phyloP scores from a whole-genome alignment of 352 stramenopile species.

The Globisporangium nagaii region DNA sequence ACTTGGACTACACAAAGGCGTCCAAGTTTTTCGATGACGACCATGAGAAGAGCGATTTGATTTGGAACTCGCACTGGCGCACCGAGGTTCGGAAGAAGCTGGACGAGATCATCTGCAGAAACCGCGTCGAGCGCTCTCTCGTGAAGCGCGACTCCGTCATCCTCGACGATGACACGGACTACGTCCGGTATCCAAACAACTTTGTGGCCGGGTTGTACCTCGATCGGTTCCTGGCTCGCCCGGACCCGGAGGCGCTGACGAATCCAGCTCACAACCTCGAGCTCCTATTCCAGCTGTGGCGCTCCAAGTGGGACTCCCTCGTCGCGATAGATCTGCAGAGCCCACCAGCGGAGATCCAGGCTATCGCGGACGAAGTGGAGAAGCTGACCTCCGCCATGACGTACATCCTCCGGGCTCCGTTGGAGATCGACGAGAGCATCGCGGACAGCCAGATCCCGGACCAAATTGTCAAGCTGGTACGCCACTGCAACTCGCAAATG shows the following conservation, averaged over 20 bases:
- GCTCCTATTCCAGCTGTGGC: conserved; percentile 69
- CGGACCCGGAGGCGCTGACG: conserved; percentile 66
- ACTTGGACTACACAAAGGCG: conserved; percentile 67
- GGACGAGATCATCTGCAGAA: conserved; percentile 74
- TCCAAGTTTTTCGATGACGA: conserved; percentile 79
- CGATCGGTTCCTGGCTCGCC: conserved; percentile 61
- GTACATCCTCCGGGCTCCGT: conserved; percentile 55
- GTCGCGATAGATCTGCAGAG: conserved; percentile 64
- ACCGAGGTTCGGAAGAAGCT: conserved; percentile 73
- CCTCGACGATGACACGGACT: conserved; percentile 58
- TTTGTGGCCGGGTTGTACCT: conserved; percentile 74
- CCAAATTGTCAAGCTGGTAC: conserved; percentile 73
- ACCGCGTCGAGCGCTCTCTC: conserved; percentile 61
- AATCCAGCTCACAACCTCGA: conserved; percentile 78
- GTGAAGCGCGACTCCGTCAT: conserved; percentile 78
- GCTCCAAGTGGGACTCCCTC: conserved; percentile 43
- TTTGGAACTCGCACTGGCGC: conserved; percentile 76
- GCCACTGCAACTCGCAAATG: conserved; percentile 63
- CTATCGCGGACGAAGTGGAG: conserved; percentile 47
- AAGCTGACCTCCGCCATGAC: conserved; percentile 68
- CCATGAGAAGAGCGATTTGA: conserved; percentile 78
- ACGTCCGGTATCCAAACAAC: conserved; percentile 52
- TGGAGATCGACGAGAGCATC: conserved; percentile 70
- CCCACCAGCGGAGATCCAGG: conserved; percentile 42
- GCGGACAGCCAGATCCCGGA: conserved; percentile 56